Conservation (phyloP, 306 rosid species). For the Cicer pinnatifidum region DNA sequence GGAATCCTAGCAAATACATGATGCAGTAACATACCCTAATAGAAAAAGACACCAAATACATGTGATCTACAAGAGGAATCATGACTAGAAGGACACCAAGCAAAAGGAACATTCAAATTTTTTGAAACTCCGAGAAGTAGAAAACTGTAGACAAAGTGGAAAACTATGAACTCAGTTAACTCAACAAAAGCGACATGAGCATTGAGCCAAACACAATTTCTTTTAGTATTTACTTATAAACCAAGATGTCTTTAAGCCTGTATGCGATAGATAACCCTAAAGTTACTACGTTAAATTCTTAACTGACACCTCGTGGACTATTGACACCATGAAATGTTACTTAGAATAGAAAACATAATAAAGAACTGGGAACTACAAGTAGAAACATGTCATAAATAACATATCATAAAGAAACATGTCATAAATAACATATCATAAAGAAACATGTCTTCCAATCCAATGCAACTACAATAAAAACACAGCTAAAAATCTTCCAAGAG, state of each 20-base stretch:
- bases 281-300: too few relatives aligned
- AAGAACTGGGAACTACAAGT: background rate
- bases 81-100: background rate
- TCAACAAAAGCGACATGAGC: background rate
- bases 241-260: background rate
- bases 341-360: background rate
- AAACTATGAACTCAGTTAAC: background rate
- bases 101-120: background rate
- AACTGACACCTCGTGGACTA: too few relatives aligned
- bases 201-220: background rate
- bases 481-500: background rate
- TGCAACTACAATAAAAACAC: background rate
- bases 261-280: background rate
- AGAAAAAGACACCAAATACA: background rate
- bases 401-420: background rate
- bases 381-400: constrained; percentile 8
- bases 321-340: too few relatives aligned
- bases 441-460: background rate
- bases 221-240: background rate
- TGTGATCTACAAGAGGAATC: background rate
- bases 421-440: background rate
- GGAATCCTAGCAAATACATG: background rate
- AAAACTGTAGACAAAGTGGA: background rate
- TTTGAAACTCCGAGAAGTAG: background rate
- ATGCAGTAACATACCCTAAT: background rate